phyloP scores from a whole-genome alignment of 2,329 filamentous ascomycete genomes.

The Fonsecaea pedrosoi region DNA sequence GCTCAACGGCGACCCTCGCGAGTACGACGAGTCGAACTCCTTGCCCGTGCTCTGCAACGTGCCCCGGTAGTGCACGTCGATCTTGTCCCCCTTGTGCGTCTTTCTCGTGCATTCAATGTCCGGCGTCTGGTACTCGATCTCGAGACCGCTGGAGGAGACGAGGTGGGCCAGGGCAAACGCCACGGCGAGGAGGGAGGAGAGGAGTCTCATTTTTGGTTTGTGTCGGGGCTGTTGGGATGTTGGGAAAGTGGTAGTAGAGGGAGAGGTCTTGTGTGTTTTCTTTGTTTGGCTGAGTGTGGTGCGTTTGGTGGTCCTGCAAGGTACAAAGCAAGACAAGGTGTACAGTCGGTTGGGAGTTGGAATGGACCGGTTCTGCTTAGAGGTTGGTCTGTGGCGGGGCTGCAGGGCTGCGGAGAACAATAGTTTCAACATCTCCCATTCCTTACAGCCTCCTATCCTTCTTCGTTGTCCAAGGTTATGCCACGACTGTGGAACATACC shows the following conservation, averaged over 20 bases:
- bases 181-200: constrained; percentile 43
- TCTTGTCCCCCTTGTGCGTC: constrained; percentile 75
- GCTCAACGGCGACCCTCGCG: constrained; percentile 74
- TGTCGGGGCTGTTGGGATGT: not conserved
- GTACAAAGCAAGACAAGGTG: not conserved
- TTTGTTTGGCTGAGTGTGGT: not conserved
- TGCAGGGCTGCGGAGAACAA: no score
- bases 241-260: not conserved
- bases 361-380: no score
- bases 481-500: no score
- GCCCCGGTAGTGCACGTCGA: constrained; percentile 88
- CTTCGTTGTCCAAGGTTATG: no score
- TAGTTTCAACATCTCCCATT: no score
- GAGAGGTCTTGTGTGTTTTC: not conserved
- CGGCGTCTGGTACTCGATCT: constrained; percentile 76
- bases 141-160: constrained; percentile 64
- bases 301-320: not conserved
- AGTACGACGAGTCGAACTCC: constrained; percentile 85
- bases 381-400: no score
- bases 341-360: not conserved
- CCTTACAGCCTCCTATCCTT: no score
- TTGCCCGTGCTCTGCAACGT: constrained; percentile 75
- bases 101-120: constrained; percentile 78
- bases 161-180: constrained; percentile 46
- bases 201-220: constrained; percentile 29